Conservation (phyloP, 2,329 filamentous ascomycete species). For the Cercospora sesami region DNA sequence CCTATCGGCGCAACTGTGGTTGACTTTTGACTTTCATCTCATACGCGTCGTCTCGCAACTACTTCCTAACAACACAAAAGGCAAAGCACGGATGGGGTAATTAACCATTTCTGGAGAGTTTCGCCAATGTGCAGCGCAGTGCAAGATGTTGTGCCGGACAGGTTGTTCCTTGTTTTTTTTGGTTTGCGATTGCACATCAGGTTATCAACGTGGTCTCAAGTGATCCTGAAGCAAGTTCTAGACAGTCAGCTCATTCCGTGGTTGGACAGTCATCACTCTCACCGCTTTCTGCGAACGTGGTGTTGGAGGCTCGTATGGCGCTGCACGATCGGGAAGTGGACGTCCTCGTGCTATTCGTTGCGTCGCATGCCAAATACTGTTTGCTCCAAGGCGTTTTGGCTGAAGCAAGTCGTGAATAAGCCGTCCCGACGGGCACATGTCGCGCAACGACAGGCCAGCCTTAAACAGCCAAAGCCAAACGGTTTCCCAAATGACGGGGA, state of each 20-base stretch:
- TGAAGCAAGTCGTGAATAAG: neutral
- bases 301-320: neutral
- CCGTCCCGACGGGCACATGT: neutral
- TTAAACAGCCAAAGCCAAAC: neutral
- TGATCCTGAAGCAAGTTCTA: neutral
- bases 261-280: neutral
- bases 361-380: neutral
- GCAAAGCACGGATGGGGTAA: neutral
- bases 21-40: neutral
- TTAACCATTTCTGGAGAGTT: neutral
- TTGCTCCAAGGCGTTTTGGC: neutral
- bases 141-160: conserved; percentile 1
- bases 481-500: neutral
- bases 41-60: neutral
- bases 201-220: neutral
- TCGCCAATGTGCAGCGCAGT: neutral
- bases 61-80: neutral
- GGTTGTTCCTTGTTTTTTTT: neutral
- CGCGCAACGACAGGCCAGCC: neutral
- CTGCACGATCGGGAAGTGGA: neutral
- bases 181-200: neutral
- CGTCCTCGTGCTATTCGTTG: neutral
- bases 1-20: neutral
- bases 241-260: neutral
- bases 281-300: neutral